Base-by-base conservation (phyloP, 2,329 filamentous ascomycete species). In the Pseudogymnoascus sp. region DNA sequence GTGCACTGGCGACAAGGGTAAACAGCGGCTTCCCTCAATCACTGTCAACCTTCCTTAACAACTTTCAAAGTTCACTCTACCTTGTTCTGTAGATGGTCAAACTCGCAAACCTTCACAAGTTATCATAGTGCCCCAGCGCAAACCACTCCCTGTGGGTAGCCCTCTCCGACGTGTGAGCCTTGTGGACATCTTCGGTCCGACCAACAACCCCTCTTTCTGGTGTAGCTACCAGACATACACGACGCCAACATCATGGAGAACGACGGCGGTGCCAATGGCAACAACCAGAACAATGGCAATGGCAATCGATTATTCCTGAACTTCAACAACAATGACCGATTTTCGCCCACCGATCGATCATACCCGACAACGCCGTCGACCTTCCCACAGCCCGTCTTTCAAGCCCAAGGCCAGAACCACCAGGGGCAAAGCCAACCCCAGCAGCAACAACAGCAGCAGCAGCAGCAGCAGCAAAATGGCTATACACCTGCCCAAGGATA, bases 301-400 rank as follows among this genome's bases (percentile, higher is more conserved):
- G 78, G 77, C 72, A 84, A 84, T 68, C 82, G 84, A 64, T 81
- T 89, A 63, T 82, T 84, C 72, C 82, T 90, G 72, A 88, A 88
- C 76, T 84, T 87, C 70, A 82, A 80, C 73, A 87, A 83, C 76
- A 83, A 83, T 74, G 86, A 87, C 70, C 85, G 86, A 71, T 82
- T 86, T 64, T 79, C 81, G 65, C 77, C 84, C 63, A 71, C 76
- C 71, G 82, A 81, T 75, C 83, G 88, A 74, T 81, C 86, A 68
- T 92, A 90, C 81, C 90, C 89, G 69, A 92, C 93, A 62, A 97
- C 93, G 9, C 93, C 93, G 61, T 97, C 93, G 68, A 96, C 93
- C 64, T 97, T 97, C 73, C 93, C 93, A 11, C 93, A 97, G 78
- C 93, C 93, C 65, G 89, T 96, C 74, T 87, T 86, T 38, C 69